Conservation (phyloP, 371 early-diverging fungal species). For the Cokeromyces recurvatus region DNA sequence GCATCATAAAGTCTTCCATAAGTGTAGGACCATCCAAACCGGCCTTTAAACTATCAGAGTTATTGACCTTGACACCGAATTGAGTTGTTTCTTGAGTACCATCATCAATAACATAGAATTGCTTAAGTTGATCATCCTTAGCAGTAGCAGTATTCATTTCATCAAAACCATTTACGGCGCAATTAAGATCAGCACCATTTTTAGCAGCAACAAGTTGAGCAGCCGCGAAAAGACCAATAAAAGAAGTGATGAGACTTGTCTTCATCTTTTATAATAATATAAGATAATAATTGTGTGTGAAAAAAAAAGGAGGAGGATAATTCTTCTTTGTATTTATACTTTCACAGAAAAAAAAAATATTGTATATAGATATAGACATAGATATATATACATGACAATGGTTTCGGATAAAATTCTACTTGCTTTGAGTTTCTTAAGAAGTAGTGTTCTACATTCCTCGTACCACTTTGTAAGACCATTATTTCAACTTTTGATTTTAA, state of each 20-base stretch:
- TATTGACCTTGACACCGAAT: conserved; percentile 24
- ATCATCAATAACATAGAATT: conserved; percentile 12
- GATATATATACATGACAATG: too few species aligned
- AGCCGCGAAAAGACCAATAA: conserved; percentile 5
- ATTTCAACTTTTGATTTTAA: too few species aligned
- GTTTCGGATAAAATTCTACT: too few species aligned
- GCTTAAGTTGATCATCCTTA: conserved; percentile 7
- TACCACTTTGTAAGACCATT: too few species aligned
- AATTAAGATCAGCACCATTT: not conserved
- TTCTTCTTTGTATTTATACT: too few species aligned
- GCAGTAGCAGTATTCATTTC: not conserved
- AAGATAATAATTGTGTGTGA: not conserved
- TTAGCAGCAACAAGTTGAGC: conserved; percentile 6
- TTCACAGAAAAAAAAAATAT: too few species aligned
- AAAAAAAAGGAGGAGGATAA: too few species aligned
- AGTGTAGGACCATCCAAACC: conserved; percentile 44
- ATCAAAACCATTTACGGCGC: not conserved
- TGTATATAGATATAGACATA: too few species aligned
- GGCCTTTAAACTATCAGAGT: conserved; percentile 29
- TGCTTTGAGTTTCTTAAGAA: too few species aligned
- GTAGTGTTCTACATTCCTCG: too few species aligned
- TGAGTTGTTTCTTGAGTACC: conserved; percentile 22
- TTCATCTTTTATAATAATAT: conserved; percentile 3
- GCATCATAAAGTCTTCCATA: conserved; percentile 46
- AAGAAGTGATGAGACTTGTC: not conserved